Evolutionary conservation across 345 rosid genomes (phyloP), one percentile per base, ranked within the genome.

Genomic region (Viola odorata): DNA sequence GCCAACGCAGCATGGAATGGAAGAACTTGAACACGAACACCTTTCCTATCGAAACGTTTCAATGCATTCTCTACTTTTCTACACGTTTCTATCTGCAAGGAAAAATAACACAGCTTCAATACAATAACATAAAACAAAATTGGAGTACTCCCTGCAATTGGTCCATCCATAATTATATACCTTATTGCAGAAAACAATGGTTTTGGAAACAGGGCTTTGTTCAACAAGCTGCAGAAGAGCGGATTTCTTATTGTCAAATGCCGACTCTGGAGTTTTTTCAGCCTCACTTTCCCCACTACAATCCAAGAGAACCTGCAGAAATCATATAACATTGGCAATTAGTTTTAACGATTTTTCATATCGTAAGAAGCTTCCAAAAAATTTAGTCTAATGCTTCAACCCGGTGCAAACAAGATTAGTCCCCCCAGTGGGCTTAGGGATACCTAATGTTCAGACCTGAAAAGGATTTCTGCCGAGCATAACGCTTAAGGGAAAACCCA

Each of bases 101-200:
- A 23, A 23, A 23, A 23, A 23, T 23, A 23, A 2, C 32, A 23
- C 1, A 62, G 17, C 8, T 55, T 45, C 36, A 45, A 10, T 23
- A 58, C 36, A 45, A 10, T 23, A 58, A 15, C 1, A 37, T 44
- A 17, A 50, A 10, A 13, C 10, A 40, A 10, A 32, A 12, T 15
- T 23, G 32, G 8, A 50, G 41, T 57, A 40, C 49, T 23, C 51
- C 15, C 16, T 1, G 15, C 45, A 16, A 37, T 23, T 23, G 32
- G 32, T 23, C 32, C 32, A 23, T 23, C 32, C 32, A 23, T 23
- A 23, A 23, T 23, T 23, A 23, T 53, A 13, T 61, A 85, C 98
- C 91, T 87, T 92, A 75, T 92, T 89, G 64, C 96, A 89, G 78
- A 89, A 92, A 65, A 92, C 67, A 63, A 92, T 89, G 6, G 96